Evolutionary conservation across 2,329 filamentous ascomycete genomes (phyloP), one percentile per base, ranked within the genome.

Genomic region (Rutstroemia sp.): DNA sequence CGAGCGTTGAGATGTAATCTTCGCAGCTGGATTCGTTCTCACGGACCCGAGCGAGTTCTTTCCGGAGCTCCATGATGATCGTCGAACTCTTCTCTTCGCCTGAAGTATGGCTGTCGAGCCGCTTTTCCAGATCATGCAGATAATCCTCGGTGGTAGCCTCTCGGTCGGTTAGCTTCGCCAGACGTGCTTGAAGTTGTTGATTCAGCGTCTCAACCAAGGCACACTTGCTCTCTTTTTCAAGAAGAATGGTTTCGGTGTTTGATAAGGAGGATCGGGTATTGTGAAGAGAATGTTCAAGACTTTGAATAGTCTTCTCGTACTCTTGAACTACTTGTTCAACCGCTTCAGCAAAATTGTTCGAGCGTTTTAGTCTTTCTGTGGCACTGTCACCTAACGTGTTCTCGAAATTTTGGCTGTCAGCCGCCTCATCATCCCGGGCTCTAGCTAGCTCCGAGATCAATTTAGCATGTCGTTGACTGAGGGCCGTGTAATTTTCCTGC

Each of bases 301-400:
- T 87, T 70, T 97, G 92, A 50, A 99, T 99, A 0, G 95, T 99
- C 78, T 95, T 97, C 71, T 99, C 95, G 69, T 99, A 99, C 72
- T 99, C 94, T 49, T 97, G 76, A 3, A 99, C 90, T 21, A 99
- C 90, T 68, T 95, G 89, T 67, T 99, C 94, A 19, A 99, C 92
- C 27, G 92, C 92, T 69, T 95, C 88, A 1, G 92, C 92, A 69
- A 99, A 97, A 0, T 89, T 95, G 69, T 95, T 96, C 17, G 95
- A 99, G 42, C 94, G 86, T 69, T 96, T 95, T 61, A 97, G 75
- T 53, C 94, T 82, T 69, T 96, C 92, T 23, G 91, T 86, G 0
- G 91, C 89, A 63, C 78, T 89, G 68, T 92, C 90, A 54, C 85
- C 89, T 16, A 86, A 75, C 12, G 83, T 79, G 52, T 85, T 80